Evolutionary conservation across 2,329 filamentous ascomycete species (phyloP).

Genomic region (Raffaelea ambrosiae): DNA sequence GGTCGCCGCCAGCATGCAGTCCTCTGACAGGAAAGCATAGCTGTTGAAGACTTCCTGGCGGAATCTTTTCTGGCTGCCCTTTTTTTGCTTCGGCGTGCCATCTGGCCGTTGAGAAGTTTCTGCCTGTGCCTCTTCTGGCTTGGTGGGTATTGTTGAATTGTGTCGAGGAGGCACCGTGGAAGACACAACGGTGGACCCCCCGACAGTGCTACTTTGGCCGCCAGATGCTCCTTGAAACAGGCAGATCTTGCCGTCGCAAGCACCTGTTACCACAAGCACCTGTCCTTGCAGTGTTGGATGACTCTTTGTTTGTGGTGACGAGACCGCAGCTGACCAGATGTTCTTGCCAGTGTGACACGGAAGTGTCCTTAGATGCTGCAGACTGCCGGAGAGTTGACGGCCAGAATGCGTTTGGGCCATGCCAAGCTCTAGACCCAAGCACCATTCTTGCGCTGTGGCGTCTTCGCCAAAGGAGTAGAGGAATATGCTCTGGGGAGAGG

Average conservation of each 20-base stretch:
- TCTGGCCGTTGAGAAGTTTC: too few species aligned
- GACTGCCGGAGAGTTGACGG: conserved; percentile 13
- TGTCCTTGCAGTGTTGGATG: conserved; percentile 21
- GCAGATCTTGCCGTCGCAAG: conserved; percentile 67
- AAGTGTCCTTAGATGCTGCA: conserved; percentile 47
- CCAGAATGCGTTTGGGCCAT: background rate
- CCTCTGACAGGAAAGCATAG: conserved; percentile 64
- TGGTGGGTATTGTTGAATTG: too few species aligned
- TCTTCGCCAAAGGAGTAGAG: conserved; percentile 83
- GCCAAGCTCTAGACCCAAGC: conserved; percentile 33
- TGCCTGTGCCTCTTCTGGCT: too few species aligned
- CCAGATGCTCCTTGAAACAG: conserved; percentile 34
- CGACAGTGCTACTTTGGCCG: too few species aligned
- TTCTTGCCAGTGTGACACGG: conserved; percentile 77
- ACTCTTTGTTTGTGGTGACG: conserved; percentile 15
- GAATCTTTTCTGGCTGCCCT: conserved; percentile 1
- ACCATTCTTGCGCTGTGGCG: conserved; percentile 67
- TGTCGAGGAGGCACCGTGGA: too few species aligned
- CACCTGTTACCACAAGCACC: conserved; percentile 60
- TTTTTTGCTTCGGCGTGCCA: too few species aligned
- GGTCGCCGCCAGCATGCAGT: conserved; percentile 55
- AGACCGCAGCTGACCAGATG: conserved; percentile 65
- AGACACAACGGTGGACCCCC: too few species aligned
- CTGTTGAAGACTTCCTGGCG: conserved; percentile 14
- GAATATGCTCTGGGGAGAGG: background rate